Evolutionary conservation across 2,329 filamentous ascomycete species (phyloP).

Genomic region (Myriosclerotinia duriaeana): DNA sequence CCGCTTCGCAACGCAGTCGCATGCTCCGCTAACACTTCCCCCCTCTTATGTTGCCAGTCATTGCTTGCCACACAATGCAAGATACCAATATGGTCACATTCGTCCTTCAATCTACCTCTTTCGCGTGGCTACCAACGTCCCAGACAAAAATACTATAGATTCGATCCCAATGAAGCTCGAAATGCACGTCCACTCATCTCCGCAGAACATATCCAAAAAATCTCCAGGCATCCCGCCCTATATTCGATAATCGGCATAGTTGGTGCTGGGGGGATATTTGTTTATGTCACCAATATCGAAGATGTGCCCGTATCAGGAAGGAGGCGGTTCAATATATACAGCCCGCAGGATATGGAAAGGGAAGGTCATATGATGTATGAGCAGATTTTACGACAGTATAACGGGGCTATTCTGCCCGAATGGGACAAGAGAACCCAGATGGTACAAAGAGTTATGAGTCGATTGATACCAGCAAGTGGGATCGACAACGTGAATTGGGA

Average conservation of each 20-base stretch:
- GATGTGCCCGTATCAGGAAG: slow-evolving; percentile 71
- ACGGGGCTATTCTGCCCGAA: slow-evolving; percentile 55
- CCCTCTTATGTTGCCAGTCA: background rate
- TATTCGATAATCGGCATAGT: slow-evolving; percentile 46
- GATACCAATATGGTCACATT: slow-evolving; percentile 1
- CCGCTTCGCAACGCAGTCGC: background rate
- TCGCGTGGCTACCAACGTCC: slow-evolving; percentile 16
- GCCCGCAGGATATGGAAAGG: slow-evolving; percentile 53
- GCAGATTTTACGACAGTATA: slow-evolving; percentile 54
- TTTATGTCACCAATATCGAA: slow-evolving; percentile 71
- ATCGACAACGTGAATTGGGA: slow-evolving; percentile 64
- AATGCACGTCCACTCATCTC: slow-evolving; percentile 45
- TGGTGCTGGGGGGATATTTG: slow-evolving; percentile 45
- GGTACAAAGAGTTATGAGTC: slow-evolving; percentile 64
- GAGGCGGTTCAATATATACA: slow-evolving; percentile 69
- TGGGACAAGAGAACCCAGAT: slow-evolving; percentile 55
- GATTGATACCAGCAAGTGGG: slow-evolving; percentile 67
- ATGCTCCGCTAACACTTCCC: background rate
- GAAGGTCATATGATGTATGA: slow-evolving; percentile 56
- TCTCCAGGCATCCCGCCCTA: slow-evolving; percentile 41
- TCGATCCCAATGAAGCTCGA: slow-evolving; percentile 28
- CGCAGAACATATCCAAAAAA: slow-evolving; percentile 39
- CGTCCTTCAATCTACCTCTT: background rate
- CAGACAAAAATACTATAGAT: slow-evolving; percentile 26
- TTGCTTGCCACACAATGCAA: background rate